Conservation (phyloP, 331 rosid genomes). For the Cucumis variabilis region DNA sequence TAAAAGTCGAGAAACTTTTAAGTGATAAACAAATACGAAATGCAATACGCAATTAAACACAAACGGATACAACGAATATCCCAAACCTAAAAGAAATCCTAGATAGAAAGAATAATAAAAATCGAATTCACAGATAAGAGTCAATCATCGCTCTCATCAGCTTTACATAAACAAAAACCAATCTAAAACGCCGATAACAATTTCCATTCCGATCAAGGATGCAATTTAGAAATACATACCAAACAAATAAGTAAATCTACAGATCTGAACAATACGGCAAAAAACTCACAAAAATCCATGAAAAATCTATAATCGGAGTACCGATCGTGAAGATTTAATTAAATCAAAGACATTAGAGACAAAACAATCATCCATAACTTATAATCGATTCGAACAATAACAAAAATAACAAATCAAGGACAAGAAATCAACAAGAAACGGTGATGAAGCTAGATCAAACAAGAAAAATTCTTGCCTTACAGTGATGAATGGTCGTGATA, state of each 20-base stretch:
- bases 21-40: too few species aligned
- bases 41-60: background rate
- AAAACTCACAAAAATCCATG: background rate
- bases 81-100: background rate
- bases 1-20: background rate
- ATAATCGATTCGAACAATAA: background rate
- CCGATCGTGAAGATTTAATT: background rate
- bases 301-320: background rate
- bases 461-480: slow-evolving; percentile 17
- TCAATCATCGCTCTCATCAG: background rate
- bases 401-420: background rate
- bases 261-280: slow-evolving; percentile 16
- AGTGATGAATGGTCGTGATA: slow-evolving; percentile 7
- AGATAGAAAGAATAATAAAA: too few species aligned
- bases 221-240: background rate
- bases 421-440: background rate
- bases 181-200: background rate
- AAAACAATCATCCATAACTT: background rate
- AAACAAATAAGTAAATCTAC: background rate
- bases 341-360: background rate
- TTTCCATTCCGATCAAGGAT: background rate
- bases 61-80: background rate
- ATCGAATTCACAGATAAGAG: background rate
- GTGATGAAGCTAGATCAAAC: background rate
- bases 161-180: background rate